These are phyloP conservation scores for Suillus sp. DNA, from an alignment of 768 basidiomycete genomes.

Conservation along the genomic window DNA sequence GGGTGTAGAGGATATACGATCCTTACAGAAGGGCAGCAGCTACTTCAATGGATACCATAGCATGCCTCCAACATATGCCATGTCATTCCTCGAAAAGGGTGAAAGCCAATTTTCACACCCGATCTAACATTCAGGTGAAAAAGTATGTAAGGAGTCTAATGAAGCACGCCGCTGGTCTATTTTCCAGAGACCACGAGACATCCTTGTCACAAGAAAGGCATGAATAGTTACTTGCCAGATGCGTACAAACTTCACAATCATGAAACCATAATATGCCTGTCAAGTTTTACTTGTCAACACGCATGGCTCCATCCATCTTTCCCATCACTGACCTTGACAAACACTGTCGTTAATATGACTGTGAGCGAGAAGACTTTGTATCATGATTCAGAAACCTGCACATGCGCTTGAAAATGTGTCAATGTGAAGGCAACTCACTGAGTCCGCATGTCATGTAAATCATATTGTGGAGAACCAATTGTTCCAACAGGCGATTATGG, in stretches of 20 bases:
- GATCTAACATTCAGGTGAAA: neutral
- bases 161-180: neutral
- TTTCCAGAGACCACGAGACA: slow-evolving; percentile 6
- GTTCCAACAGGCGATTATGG: neutral
- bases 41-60: neutral
- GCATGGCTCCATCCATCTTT: neutral
- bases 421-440: neutral
- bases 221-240: slow-evolving; percentile 7
- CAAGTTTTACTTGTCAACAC: neutral
- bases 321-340: neutral
- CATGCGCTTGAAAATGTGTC: neutral
- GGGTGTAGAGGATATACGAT: too few species aligned
- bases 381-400: neutral
- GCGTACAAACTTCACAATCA: slow-evolving; percentile 6
- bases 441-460: slow-evolving; percentile 9
- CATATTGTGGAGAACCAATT: neutral
- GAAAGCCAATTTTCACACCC: neutral
- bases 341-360: neutral
- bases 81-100: neutral
- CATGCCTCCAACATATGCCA: neutral
- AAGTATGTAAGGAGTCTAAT: neutral
- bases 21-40: too few species aligned
- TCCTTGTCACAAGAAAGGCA: slow-evolving; percentile 5
- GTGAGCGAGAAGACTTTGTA: neutral
- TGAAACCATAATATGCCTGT: slow-evolving; percentile 2